Percentiles rank a stretch among this genome's conserved stretches.
Conservation (phyloP, 352 stramenopile genomes). For the Pythium brachiatum region DNA sequence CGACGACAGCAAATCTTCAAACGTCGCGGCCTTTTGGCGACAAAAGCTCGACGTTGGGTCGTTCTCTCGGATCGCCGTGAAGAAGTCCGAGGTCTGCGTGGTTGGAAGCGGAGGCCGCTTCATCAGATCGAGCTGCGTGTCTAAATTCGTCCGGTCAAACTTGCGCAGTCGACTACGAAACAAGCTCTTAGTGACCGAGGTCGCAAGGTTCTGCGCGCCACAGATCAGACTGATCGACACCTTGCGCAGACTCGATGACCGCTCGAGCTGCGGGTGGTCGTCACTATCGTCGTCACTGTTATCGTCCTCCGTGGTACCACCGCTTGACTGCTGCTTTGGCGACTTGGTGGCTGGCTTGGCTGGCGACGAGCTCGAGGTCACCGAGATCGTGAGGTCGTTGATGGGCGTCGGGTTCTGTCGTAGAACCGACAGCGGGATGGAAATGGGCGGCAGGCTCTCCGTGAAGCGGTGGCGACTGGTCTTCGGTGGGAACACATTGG, state of each 20-base stretch:
- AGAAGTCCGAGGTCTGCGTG: slow-evolving; percentile 61
- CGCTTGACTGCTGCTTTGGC: not conserved
- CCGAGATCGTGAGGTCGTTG: slow-evolving; percentile 29
- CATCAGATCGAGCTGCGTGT: slow-evolving; percentile 72
- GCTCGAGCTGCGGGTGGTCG: not conserved
- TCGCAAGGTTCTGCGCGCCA: slow-evolving; percentile 69
- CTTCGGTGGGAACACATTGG: slow-evolving; percentile 82
- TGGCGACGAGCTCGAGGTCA: not conserved
- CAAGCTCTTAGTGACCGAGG: slow-evolving; percentile 65
- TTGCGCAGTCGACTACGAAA: slow-evolving; percentile 70
- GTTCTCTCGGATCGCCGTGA: slow-evolving; percentile 80
- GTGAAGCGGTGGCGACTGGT: slow-evolving; percentile 83
- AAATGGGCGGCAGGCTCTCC: slow-evolving; percentile 78
- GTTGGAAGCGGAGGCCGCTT: slow-evolving; percentile 42
- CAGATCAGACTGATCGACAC: slow-evolving; percentile 78
- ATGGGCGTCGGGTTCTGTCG: slow-evolving; percentile 60
- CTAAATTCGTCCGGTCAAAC: slow-evolving; percentile 43
- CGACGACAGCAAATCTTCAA: slow-evolving; percentile 76
- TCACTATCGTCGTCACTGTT: slow-evolving; percentile 7
- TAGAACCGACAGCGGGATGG: slow-evolving; percentile 71
- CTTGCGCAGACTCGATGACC: slow-evolving; percentile 43
- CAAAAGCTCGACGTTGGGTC: slow-evolving; percentile 82
- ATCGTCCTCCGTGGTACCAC: slow-evolving; percentile 9
- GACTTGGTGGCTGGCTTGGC: not conserved
- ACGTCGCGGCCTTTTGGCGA: slow-evolving; percentile 61